A percentile compares a stretch with the other conserved stretches of the same genome.
phyloP scores from a whole-genome alignment of 495 filamentous ascomycete species.

The Cercophora samala region DNA sequence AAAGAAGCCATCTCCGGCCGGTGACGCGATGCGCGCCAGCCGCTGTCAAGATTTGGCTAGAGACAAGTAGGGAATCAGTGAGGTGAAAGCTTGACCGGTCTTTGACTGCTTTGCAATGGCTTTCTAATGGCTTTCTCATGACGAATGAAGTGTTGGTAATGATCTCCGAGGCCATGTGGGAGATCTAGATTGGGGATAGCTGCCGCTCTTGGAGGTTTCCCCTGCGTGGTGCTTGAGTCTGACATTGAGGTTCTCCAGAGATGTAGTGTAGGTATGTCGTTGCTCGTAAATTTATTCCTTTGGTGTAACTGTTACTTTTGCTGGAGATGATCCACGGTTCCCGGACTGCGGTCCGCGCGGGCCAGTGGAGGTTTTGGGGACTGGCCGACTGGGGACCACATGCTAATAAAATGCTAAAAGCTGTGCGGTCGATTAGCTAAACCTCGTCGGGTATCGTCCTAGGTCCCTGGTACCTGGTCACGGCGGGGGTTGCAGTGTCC shows the following conservation, averaged over 20 bases:
- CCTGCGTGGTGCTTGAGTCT: constrained; percentile 5
- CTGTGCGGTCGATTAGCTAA: background rate
- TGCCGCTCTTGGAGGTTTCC: background rate
- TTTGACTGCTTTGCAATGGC: background rate
- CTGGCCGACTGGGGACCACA: constrained; percentile 3
- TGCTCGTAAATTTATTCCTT: background rate
- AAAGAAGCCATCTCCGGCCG: constrained; percentile 8
- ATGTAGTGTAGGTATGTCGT: background rate
- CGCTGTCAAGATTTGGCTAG: constrained; percentile 8
- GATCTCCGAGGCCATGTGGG: background rate
- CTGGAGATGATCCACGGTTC: constrained; percentile 4
- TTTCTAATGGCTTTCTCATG: background rate
- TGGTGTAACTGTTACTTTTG: background rate
- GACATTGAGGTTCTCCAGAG: background rate
- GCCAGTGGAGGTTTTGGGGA: background rate
- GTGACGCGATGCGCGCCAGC: constrained; percentile 14
- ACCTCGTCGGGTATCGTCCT: background rate
- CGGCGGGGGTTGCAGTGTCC: background rate
- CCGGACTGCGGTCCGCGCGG: constrained; percentile 4
- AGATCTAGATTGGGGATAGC: background rate
- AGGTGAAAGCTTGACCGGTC: background rate
- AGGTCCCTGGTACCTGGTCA: constrained; percentile 8
- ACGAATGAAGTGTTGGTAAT: background rate
- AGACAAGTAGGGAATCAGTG: no score
- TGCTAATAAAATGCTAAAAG: no score